These are phyloP conservation scores for Sporisorium sorghi DNA, from an alignment of 1,284 basidiomycete genomes.

Conservation along the genomic window DNA sequence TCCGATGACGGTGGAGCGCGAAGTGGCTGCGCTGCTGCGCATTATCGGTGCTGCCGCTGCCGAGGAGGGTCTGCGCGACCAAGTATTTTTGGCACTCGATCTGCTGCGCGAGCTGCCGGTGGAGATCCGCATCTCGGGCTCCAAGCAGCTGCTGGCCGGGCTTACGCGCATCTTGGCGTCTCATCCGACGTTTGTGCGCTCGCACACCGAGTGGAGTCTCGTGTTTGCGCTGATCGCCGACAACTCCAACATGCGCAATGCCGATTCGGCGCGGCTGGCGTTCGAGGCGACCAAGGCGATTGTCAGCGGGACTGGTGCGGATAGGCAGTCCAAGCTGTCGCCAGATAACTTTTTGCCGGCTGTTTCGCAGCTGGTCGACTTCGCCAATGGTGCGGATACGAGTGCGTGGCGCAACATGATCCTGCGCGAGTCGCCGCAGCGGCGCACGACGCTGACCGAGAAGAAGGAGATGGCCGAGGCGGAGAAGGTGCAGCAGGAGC, in stretches of 20 bases:
- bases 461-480: constrained; percentile 66
- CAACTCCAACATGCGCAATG: constrained; percentile 79
- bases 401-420: constrained; percentile 52
- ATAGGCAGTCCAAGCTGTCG: constrained; percentile 71
- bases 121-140: constrained; percentile 81
- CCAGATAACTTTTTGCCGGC: constrained; percentile 85
- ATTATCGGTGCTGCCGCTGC: constrained; percentile 34
- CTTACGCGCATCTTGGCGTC: constrained; percentile 82
- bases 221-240: constrained; percentile 87
- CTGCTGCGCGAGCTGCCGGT: constrained; percentile 83
- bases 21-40: constrained; percentile 76
- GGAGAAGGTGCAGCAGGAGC: constrained; percentile 71
- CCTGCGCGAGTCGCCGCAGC: constrained; percentile 31
- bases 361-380: constrained; percentile 85
- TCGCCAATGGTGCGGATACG: constrained; percentile 73
- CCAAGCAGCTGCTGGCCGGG: constrained; percentile 89
- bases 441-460: constrained; percentile 62
- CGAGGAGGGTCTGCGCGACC: constrained; percentile 77
- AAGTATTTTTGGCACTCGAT: constrained; percentile 92
- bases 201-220: constrained; percentile 89
- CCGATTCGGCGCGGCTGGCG: constrained; percentile 86
- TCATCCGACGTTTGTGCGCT: constrained; percentile 73
- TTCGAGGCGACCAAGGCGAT: constrained; percentile 73
- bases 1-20: constrained; percentile 91
- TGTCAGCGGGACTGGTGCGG: constrained; percentile 66